These are phyloP conservation scores for Sporothrix curviconia DNA, from an alignment of 2,329 filamentous ascomycete genomes.

Conservation along the genomic window DNA sequence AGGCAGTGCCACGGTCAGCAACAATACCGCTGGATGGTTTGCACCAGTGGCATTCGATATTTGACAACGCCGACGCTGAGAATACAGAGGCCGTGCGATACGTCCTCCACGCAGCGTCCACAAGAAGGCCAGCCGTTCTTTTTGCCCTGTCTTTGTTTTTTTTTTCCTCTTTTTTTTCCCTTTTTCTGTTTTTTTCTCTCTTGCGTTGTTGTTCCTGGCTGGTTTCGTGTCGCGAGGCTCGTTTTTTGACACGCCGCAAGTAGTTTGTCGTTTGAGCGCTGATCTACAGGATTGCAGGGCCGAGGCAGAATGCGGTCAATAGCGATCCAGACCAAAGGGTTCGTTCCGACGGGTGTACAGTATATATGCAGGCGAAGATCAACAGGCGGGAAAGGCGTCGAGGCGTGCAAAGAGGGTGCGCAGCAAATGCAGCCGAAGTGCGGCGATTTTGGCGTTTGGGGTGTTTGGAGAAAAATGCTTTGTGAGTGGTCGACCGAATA, in stretches of 20 bases:
- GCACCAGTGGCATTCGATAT: conserved; percentile 2
- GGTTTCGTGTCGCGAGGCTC: background rate
- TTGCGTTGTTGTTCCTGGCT: background rate
- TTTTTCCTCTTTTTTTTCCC: background rate
- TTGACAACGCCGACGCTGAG: background rate
- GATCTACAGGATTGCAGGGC: background rate
- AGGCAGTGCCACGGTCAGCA: too few species aligned
- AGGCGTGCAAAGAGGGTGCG: background rate
- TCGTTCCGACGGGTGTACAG: conserved; percentile 7
- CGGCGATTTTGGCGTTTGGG: conserved; percentile 1
- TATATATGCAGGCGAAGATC: conserved; percentile 7
- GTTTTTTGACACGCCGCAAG: conserved; percentile 2
- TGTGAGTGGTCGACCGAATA: background rate
- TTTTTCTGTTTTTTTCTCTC: background rate
- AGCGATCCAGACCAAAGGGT: background rate
- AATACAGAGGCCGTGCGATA: too few species aligned
- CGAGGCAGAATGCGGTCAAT: background rate
- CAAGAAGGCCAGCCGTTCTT: conserved; percentile 1
- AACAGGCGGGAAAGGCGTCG: background rate
- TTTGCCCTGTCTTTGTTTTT: background rate
- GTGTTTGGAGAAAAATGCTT: background rate
- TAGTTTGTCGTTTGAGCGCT: background rate
- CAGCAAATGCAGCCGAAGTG: background rate
- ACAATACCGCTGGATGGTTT: background rate
- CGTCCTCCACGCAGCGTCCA: background rate